These are phyloP conservation scores for Phytophthora pisi DNA, from an alignment of 352 stramenopile genomes.

Conservation along the genomic window DNA sequence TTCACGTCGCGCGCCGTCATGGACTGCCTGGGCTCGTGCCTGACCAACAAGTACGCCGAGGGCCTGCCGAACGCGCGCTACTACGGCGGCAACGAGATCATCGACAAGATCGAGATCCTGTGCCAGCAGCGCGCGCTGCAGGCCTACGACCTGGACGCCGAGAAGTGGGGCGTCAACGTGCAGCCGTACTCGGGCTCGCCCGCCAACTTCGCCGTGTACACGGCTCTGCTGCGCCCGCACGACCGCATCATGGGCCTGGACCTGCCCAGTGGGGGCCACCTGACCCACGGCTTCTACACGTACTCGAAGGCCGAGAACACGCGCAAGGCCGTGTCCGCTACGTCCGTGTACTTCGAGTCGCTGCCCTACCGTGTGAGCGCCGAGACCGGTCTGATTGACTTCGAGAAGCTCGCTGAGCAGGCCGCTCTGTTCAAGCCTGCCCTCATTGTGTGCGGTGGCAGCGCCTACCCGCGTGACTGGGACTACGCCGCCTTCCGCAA, in stretches of 20 bases:
- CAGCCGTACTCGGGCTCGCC: constrained; percentile 98
- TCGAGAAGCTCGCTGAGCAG: constrained; percentile 94
- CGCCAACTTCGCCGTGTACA: constrained; percentile 99
- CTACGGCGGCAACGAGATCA: constrained; percentile 98
- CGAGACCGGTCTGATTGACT: constrained; percentile 97
- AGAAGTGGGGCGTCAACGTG: constrained; percentile 99
- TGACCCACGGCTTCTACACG: constrained; percentile 99
- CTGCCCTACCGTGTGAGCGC: constrained; percentile 97
- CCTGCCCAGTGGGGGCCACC: constrained; percentile 97
- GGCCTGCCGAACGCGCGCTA: constrained; percentile 95
- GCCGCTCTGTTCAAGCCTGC: constrained; percentile 97
- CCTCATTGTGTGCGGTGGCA: constrained; percentile 97
- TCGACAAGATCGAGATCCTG: constrained; percentile 96
- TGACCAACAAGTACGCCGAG: constrained; percentile 99
- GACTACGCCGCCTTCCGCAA: constrained; percentile 97
- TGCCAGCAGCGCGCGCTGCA: constrained; percentile 95
- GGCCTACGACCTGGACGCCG: constrained; percentile 91
- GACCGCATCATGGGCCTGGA: constrained; percentile 99
- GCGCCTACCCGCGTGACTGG: constrained; percentile 98
- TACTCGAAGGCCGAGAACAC: constrained; percentile 97
- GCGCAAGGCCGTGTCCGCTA: constrained; percentile 98
- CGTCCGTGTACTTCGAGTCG: constrained; percentile 99
- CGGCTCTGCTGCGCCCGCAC: constrained; percentile 95
- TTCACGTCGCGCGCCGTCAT: constrained; percentile 99
- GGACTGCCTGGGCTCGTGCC: constrained; percentile 97